Conservation (phyloP, 768 basidiomycete species). For the Tricholoma hemisulphureum region DNA sequence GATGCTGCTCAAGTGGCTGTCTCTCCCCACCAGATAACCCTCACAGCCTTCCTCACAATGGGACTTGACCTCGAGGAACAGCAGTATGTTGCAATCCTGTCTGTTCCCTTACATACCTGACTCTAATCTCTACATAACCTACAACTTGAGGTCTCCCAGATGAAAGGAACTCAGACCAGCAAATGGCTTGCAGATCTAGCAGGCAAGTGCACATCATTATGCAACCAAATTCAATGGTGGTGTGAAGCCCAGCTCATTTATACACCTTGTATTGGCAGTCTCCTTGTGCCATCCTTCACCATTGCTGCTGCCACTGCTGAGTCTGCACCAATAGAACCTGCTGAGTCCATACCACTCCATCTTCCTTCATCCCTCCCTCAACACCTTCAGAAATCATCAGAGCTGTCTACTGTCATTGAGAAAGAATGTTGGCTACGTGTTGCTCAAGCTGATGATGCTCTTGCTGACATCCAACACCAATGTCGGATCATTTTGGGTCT, state of each 20-base stretch:
- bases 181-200: not conserved
- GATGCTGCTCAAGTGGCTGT: not conserved
- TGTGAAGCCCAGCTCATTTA: conserved; percentile 2
- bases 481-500: conserved; percentile 14
- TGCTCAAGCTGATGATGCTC: conserved; percentile 21
- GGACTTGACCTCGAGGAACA: too few species aligned
- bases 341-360: not conserved
- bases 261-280: not conserved
- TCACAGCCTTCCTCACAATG: not conserved
- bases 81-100: conserved; percentile 1
- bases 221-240: conserved; percentile 4
- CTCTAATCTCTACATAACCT: not conserved
- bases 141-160: not conserved
- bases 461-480: conserved; percentile 17
- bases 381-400: not conserved
- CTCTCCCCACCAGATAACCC: not conserved
- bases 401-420: not conserved
- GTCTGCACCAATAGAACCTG: not conserved
- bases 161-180: not conserved
- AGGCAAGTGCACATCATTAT: not conserved
- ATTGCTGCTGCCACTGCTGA: not conserved
- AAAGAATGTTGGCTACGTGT: conserved; percentile 13
- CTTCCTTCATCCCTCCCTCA: not conserved
- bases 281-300: not conserved
- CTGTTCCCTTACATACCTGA: not conserved